These are phyloP conservation scores for Podaxis rugospora DNA, from an alignment of 768 basidiomycete genomes.

Conservation along the genomic window DNA sequence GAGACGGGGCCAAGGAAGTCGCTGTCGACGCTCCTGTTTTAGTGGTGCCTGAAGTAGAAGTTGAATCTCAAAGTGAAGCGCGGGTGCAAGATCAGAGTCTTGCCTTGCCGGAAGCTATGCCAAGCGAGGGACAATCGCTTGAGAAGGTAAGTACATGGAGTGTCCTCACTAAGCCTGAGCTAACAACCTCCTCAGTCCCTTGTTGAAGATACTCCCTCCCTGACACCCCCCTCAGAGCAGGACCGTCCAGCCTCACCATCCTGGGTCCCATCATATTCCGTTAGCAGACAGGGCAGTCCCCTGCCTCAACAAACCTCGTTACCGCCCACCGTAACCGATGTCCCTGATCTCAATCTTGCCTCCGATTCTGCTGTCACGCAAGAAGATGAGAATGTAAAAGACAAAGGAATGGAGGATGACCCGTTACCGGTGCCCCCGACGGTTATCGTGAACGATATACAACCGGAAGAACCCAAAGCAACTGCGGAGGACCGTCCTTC, in stretches of 20 bases:
- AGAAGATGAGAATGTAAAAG: neutral
- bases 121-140: neutral
- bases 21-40: neutral
- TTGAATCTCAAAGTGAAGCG: neutral
- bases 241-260: slow-evolving; percentile 7
- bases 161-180: neutral
- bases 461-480: neutral
- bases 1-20: neutral
- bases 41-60: neutral
- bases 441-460: neutral
- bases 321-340: neutral
- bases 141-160: neutral
- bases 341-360: neutral
- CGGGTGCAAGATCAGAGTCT: neutral
- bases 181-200: neutral
- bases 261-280: slow-evolving; percentile 21
- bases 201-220: neutral
- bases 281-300: slow-evolving; percentile 20
- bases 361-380: neutral
- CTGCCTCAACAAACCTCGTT: neutral
- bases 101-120: neutral
- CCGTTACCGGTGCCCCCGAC: neutral
- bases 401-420: neutral
- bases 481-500: slow-evolving; percentile 8
- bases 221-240: slow-evolving; percentile 2